Percentiles rank a stretch among this genome's conserved stretches.
These are phyloP conservation scores for Hortaea sp. DNA, from an alignment of 2,329 filamentous ascomycete genomes.

Conservation along the genomic window DNA sequence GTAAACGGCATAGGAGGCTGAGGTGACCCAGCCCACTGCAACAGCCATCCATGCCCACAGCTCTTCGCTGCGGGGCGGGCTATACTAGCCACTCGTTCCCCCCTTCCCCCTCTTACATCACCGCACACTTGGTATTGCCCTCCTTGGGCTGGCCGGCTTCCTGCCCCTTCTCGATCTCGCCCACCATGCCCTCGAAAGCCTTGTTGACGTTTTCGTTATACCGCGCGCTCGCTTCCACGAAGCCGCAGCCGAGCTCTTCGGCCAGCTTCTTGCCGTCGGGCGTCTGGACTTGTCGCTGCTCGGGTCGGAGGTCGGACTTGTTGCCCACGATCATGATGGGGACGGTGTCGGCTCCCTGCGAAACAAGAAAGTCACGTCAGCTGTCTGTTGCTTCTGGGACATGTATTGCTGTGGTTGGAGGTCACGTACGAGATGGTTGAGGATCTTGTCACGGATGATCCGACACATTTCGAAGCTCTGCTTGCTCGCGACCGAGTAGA, in stretches of 20 bases:
- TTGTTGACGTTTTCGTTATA: constrained; percentile 90
- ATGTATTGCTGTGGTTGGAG: background rate
- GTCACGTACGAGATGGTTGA: constrained; percentile 71
- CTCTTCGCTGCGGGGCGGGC: no score
- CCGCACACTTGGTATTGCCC: constrained; percentile 65
- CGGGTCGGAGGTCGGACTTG: constrained; percentile 86
- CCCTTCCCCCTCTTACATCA: constrained; percentile 54
- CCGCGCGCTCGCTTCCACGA: constrained; percentile 87
- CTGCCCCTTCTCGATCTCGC: constrained; percentile 77
- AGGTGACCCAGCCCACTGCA: no score
- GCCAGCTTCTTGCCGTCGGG: constrained; percentile 79
- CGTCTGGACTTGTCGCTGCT: constrained; percentile 80
- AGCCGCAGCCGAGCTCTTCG: constrained; percentile 82
- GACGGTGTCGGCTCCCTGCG: constrained; percentile 81
- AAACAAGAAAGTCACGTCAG: background rate
- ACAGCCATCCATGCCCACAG: no score
- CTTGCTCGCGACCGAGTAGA: constrained; percentile 91
- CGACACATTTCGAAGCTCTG: constrained; percentile 96
- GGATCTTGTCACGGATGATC: constrained; percentile 91
- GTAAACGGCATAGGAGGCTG: no score
- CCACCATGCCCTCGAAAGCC: constrained; percentile 89
- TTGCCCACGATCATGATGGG: constrained; percentile 94
- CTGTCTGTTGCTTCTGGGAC: background rate
- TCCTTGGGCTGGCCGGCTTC: constrained; percentile 81
- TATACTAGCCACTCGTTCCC: no score